Evolutionary conservation across 768 basidiomycete genomes (phyloP), one percentile per base, ranked within the genome.

Genomic region (Chlorophyllum brunneum): DNA sequence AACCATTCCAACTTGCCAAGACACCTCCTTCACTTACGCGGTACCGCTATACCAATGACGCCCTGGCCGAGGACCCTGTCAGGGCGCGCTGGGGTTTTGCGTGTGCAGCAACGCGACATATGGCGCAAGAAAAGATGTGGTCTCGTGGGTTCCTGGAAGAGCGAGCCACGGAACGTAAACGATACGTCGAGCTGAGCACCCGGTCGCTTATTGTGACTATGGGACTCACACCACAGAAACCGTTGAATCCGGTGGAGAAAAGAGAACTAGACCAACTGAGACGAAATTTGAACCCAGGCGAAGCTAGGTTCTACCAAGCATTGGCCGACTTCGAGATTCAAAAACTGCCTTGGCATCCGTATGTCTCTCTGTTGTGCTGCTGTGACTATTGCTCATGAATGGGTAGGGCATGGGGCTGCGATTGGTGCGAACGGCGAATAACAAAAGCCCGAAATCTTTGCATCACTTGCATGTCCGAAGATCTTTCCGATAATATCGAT

Each of bases 271-370:
- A 67, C 16, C 63, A 62, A 47, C 59, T 68, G 18, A 53, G 67
- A 40, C 60, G 61, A 31, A 59, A 63, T 20, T 50, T 70, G 23
- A 63, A 68, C 41, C 68, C 68, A 26, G 62, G 65, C 23, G 66
- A 70, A 37, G 67, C 67, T 26, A 59, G 68, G 13, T 68, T 70
- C 42, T 70, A 70, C 50, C 65, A 67, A 37, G 65, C 67, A 0
- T 42, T 68, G 16, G 64, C 64, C 30, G 61, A 65, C 30, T 67
- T 67, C 34, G 66, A 70, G 51, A 67, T 68, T 20, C 67, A 65
- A 34, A 67, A 68, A 44, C 56, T 68, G 11, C 67, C 66, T 27
- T 68, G 64, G 64, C 68, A 68, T 48, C 66, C 66, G 68, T 68
- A 57, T 27, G 69, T 52, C 57, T 37, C 8, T 16, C 9, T 10